A percentile compares a stretch with the other conserved stretches of the same genome.
Evolutionary conservation across 2,329 filamentous ascomycete species (phyloP).

Genomic region (Orbilia quercus): DNA sequence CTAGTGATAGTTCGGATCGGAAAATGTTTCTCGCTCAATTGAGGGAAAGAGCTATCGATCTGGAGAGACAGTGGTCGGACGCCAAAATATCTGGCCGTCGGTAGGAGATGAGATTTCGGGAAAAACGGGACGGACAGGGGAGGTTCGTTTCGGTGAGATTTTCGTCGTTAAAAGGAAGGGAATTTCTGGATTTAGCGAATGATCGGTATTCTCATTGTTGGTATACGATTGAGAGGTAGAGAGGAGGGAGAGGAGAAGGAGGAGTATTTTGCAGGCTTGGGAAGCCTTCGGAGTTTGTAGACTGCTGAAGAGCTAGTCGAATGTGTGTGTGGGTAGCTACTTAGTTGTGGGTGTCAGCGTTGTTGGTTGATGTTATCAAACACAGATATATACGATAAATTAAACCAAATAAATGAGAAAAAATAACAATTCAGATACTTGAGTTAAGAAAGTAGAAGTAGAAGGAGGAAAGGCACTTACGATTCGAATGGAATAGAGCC

Average conservation of each 20-base stretch:
- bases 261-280: background rate
- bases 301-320: background rate
- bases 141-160: too few relatives aligned
- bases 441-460: background rate
- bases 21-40: background rate
- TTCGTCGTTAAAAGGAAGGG: constrained; percentile 7
- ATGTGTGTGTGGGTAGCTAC: background rate
- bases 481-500: background rate
- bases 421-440: too few relatives aligned
- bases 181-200: constrained; percentile 20
- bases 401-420: constrained; percentile 4
- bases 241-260: background rate
- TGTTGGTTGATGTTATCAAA: background rate
- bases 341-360: background rate
- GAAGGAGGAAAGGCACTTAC: constrained; percentile 2
- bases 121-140: background rate
- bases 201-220: constrained; percentile 37
- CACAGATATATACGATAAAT: background rate
- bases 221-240: constrained; percentile 3
- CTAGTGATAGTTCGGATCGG: background rate
- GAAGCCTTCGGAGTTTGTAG: background rate
- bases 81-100: constrained; percentile 42
- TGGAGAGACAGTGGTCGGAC: background rate
- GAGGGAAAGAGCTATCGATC: background rate
- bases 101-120: constrained; percentile 15